These are phyloP conservation scores for Barbatosphaeria neglecta DNA, from an alignment of 495 filamentous ascomycete genomes.

Conservation along the genomic window DNA sequence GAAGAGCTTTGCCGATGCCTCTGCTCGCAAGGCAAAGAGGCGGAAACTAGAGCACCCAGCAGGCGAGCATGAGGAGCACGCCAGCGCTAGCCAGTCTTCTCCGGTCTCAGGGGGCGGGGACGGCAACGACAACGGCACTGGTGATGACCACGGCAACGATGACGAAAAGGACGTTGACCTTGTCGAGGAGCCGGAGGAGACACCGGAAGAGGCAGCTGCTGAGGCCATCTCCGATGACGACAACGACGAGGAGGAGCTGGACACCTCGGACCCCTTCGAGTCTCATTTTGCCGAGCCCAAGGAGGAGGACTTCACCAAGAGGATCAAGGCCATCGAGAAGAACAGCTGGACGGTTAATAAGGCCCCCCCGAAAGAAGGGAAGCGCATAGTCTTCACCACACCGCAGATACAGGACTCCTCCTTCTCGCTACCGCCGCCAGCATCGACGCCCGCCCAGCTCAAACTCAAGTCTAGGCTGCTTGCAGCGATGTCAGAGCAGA, in stretches of 20 bases:
- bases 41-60: conserved; percentile 47
- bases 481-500: conserved; percentile 16
- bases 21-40: conserved; percentile 50
- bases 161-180: conserved; percentile 11
- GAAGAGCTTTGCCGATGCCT: conserved; percentile 46
- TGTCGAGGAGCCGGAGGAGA: conserved; percentile 30
- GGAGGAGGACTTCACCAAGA: conserved; percentile 39
- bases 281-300: conserved; percentile 60
- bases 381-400: conserved; percentile 23
- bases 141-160: too few relatives aligned
- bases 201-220: conserved; percentile 20
- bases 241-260: conserved; percentile 34
- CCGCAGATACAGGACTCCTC: conserved; percentile 16
- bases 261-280: conserved; percentile 63
- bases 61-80: conserved; percentile 4
- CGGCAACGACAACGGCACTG: conserved; percentile 3
- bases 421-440: conserved; percentile 9
- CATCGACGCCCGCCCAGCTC: conserved; percentile 32
- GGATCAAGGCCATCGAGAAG: conserved; percentile 39
- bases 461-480: conserved; percentile 48
- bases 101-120: conserved; percentile 3
- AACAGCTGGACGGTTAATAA: conserved; percentile 50
- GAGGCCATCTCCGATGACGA: conserved; percentile 28
- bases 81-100: not conserved
- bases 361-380: conserved; percentile 26